Evolutionary conservation across 176 grass and related monocot genomes (phyloP).

Genomic region (Raddia distichophylla): DNA sequence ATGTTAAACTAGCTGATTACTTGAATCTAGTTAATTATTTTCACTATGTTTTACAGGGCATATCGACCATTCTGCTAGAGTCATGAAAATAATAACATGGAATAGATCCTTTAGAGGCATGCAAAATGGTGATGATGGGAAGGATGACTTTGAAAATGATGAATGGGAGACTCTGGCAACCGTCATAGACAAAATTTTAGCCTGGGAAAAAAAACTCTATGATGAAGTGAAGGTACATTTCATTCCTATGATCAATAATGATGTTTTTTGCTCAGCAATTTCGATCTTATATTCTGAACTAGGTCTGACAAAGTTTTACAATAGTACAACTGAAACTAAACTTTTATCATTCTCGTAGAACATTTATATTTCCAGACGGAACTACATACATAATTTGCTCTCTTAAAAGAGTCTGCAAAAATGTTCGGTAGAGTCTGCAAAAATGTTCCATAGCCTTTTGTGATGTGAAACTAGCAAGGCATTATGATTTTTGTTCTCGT

Average conservation of each 20-base stretch:
- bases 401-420: constrained; percentile 6
- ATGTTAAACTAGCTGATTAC: constrained; percentile 4
- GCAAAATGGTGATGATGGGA: constrained; percentile 78
- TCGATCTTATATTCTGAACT: constrained; percentile 5
- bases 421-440: not conserved
- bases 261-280: not conserved
- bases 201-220: constrained; percentile 98
- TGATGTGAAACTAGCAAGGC: not conserved
- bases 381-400: not conserved
- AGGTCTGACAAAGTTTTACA: not conserved
- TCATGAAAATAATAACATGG: constrained; percentile 99
- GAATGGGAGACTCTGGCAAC: constrained; percentile 89
- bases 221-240: constrained; percentile 94
- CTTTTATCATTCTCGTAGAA: not conserved
- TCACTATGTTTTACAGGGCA: constrained; percentile 67
- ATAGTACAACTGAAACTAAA: constrained; percentile 16
- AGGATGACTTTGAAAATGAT: constrained; percentile 92
- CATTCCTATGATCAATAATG: not conserved
- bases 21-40: constrained; percentile 31
- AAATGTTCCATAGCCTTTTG: not conserved
- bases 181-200: constrained; percentile 93
- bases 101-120: constrained; percentile 92
- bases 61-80: constrained; percentile 94
- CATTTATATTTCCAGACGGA: not conserved
- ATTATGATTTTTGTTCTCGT: constrained; percentile 8